Conservation (phyloP, 148 eudicot genomes). For the Vaccinium vitisidaea region DNA sequence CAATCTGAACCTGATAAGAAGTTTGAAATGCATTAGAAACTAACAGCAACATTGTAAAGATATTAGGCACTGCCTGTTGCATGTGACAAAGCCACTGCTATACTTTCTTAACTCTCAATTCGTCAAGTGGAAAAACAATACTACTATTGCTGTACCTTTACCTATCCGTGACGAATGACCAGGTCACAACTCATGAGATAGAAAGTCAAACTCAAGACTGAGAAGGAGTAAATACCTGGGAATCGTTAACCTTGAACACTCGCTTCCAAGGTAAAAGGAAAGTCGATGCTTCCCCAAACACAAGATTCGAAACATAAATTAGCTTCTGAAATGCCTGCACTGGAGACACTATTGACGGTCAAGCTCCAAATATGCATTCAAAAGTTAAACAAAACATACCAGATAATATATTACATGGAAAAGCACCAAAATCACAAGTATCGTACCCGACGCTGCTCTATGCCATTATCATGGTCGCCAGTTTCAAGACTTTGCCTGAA, state of each 20-base stretch:
- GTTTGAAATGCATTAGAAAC: not conserved
- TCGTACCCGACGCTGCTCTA: slow-evolving; percentile 89
- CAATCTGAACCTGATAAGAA: slow-evolving; percentile 81
- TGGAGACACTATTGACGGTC: slow-evolving; percentile 53
- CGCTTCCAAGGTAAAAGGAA: slow-evolving; percentile 99
- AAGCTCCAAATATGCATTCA: slow-evolving; percentile 37
- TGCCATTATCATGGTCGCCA: slow-evolving; percentile 78
- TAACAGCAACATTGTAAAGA: not conserved
- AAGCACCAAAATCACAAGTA: slow-evolving; percentile 14
- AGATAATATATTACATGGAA: not conserved
- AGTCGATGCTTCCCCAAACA: slow-evolving; percentile 88
- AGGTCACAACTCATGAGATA: not conserved
- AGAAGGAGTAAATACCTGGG: slow-evolving; percentile 59
- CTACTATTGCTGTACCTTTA: not conserved
- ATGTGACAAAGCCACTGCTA: not conserved
- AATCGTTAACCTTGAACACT: slow-evolving; percentile 77
- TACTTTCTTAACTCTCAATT: not conserved
- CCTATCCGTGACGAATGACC: not conserved
- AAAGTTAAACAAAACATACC: not conserved
- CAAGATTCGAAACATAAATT: slow-evolving; percentile 88
- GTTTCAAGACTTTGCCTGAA: slow-evolving; percentile 97
- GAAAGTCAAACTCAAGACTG: not conserved
- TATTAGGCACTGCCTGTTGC: not conserved
- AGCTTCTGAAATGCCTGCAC: slow-evolving; percentile 99
- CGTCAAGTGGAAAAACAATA: not conserved